Evolutionary conservation across 106 monocot species (phyloP), one percentile per base, ranked within the genome.

Genomic region (Allium cepa): DNA sequence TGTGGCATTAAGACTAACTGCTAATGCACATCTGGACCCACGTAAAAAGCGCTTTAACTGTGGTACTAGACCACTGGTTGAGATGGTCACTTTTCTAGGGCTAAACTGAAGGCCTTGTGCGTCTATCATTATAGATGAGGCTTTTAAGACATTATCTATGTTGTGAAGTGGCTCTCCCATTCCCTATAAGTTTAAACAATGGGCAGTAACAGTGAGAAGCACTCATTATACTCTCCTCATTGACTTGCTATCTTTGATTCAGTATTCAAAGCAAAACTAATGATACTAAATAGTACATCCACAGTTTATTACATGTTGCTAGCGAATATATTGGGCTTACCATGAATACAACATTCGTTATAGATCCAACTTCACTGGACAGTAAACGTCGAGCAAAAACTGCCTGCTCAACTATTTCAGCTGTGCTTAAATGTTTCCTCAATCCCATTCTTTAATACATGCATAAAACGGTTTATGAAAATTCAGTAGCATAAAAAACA

Each of bases 81-180:
- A 97, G 47, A 97, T 82, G 36, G 88, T 89, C 64, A 97, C 96
- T 71, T 97, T 96, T 7, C 88, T 80, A 59, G 92, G 96, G 59
- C 96, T 97, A 72, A 97, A 89, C 26, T 97, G 96, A 69, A 97
- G 81, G n/a, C 96, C 96, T 84, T 97, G 85, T 59, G 89, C 86
- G 63, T 97, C 84, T 62, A 89, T 82, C 96, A 97, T 89, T 70
- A 97, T 89, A 45, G 83, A 68, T 18, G 77, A 64, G 17, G 92
- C 92, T 77, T 87, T 92, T 13, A 97, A 78, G 48, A 97, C 96
- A 73, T 92, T 92, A 4, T 92, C 92, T 75, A 97, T 84, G 62
- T 96, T 97, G 46, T 97, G 92, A 62, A 97, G 78, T 14, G 96
- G 96, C 68, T 97, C 96, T 57, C 92, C 96, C 96, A 97, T 97